Evolutionary conservation across 768 basidiomycete genomes (phyloP), one percentile per base, ranked within the genome.

Genomic region (Tricholoma saponaceum): DNA sequence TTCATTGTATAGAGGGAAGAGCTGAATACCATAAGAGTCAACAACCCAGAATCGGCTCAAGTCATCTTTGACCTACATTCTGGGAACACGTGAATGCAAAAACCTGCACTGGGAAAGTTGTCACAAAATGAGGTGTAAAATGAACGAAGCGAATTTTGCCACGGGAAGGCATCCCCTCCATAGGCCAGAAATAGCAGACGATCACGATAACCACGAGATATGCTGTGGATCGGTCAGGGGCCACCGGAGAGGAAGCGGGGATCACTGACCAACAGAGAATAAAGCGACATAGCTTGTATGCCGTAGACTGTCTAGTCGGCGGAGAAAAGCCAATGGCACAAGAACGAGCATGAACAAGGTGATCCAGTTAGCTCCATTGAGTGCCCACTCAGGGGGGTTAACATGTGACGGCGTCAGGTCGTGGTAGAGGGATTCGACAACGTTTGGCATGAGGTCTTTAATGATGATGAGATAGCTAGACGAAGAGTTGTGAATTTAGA

Each of bases 1-100:
- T 72, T 98, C 96, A 69, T 98, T 98, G 75, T 87, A 96, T 53
- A 97, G 85, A 1, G 94, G 92, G 72, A 98, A 97, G 16, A 98
- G 74, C 92, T 98, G 62, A 12, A 37, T 30, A 25, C 32, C 35
- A 39, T 13, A 16, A 51, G 25, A 13, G 22, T 58, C 26, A 60
- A 61, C 60, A 55, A 55, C 53, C 26, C 37, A 13, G 49, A 30
- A 18, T 9, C 22, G 28, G 32, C 28, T 44, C 23, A 57, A 61
- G 39, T 57, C 53, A 25, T 33, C 23, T 44, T 8, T 26, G 26
- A 66, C 86, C 63, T 69, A 95, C 94, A 67, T 96, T 96, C 78
- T 96, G 94, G 13, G 90, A 82, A 68, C 95, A 97, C 2, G 94
- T 96, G 69, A 87, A 94, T 4, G 90, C 90, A 72, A 95, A 95